These are phyloP conservation scores for Hura crepitans DNA, from an alignment of 441 rosid genomes.

Conservation along the genomic window DNA sequence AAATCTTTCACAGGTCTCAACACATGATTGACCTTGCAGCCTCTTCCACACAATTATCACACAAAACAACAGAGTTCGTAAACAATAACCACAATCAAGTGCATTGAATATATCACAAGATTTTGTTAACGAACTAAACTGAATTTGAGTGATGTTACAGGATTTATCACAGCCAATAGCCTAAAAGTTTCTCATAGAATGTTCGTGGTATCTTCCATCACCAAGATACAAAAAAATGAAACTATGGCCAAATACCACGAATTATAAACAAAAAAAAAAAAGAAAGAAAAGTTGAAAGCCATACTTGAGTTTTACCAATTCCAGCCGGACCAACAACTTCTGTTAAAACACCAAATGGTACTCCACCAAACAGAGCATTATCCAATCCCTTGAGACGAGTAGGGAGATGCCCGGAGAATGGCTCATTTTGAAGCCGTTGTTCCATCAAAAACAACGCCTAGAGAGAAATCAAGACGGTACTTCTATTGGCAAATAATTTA, in stretches of 20 bases:
- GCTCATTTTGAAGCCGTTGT: constrained; percentile 43
- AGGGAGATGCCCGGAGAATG: constrained; percentile 63
- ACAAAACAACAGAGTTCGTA: not conserved
- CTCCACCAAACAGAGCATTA: constrained; percentile 69
- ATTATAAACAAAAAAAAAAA: too few species aligned
- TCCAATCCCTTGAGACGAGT: constrained; percentile 73
- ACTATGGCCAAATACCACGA: not conserved
- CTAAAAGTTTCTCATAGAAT: not conserved
- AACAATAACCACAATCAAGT: not conserved
- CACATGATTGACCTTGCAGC: not conserved
- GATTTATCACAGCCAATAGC: not conserved
- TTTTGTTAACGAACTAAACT: not conserved
- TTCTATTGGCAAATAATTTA: not conserved
- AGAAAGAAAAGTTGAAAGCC: not conserved
- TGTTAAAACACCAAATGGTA: constrained; percentile 82
- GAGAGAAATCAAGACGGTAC: not conserved
- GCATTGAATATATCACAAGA: not conserved
- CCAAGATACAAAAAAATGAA: not conserved
- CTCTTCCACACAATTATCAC: not conserved
- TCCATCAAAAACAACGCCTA: constrained; percentile 60
- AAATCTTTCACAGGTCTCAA: not conserved
- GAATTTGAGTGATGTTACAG: not conserved
- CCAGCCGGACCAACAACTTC: constrained; percentile 91
- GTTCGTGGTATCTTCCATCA: not conserved
- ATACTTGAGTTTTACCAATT: constrained; percentile 87